These are phyloP conservation scores for Selaginella moellendorffii DNA, from an alignment of 75 land plant genomes.

Conservation along the genomic window DNA sequence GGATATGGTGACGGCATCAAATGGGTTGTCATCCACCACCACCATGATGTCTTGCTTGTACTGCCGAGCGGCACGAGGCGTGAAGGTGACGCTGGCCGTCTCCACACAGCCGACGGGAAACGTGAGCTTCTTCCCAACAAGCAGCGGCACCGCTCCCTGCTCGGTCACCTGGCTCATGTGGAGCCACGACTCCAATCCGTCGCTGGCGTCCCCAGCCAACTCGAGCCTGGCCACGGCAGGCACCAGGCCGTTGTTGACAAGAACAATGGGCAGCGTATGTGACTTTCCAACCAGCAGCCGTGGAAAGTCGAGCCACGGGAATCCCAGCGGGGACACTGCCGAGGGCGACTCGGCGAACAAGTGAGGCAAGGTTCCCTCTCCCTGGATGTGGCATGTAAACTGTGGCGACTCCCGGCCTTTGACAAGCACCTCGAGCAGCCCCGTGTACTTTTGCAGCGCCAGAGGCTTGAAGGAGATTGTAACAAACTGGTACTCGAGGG, in stretches of 20 bases:
- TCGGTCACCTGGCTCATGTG: slow-evolving; percentile 9
- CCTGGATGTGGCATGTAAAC: slow-evolving; percentile 21
- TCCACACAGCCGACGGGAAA: slow-evolving; percentile 10
- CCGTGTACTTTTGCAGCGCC: slow-evolving; percentile 16
- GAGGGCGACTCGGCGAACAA: slow-evolving; percentile 14
- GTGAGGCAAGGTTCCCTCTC: slow-evolving; percentile 23
- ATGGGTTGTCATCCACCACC: slow-evolving; percentile 18
- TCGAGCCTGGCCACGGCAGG: slow-evolving; percentile 16
- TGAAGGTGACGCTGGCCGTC: slow-evolving; percentile 17
- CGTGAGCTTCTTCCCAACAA: slow-evolving; percentile 9
- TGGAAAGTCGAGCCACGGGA: slow-evolving; percentile 20
- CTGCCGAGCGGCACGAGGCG: slow-evolving; percentile 1
- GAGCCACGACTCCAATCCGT: slow-evolving; percentile 17
- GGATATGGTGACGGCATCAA: slow-evolving; percentile 5
- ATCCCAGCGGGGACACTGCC: slow-evolving; percentile 12
- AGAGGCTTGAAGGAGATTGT: slow-evolving; percentile 16
- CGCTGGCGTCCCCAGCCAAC: slow-evolving; percentile 5
- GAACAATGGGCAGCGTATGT: slow-evolving; percentile 12
- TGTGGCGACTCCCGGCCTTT: slow-evolving; percentile 1
- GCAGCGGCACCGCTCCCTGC: slow-evolving; percentile 8
- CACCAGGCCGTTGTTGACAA: slow-evolving; percentile 21
- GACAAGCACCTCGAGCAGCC: slow-evolving; percentile 17
- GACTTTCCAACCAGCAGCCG: slow-evolving; percentile 14
- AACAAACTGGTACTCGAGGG: slow-evolving; percentile 13
- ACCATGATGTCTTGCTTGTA: slow-evolving; percentile 17